Evolutionary conservation across 2,329 filamentous ascomycete species (phyloP).

Genomic region (Colletotrichum tanaceti): DNA sequence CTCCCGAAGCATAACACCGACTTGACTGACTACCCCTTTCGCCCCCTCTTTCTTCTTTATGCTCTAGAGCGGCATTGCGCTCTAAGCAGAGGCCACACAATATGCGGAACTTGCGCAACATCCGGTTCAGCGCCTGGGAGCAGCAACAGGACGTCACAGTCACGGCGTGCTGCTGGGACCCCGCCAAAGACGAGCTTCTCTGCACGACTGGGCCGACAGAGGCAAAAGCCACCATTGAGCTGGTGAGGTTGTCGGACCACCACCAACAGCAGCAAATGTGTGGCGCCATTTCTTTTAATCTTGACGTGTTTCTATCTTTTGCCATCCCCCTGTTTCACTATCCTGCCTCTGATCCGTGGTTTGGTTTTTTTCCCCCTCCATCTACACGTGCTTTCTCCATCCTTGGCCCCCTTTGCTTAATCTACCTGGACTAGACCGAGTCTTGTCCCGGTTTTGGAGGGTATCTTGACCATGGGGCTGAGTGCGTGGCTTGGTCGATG

Average conservation of each 20-base stretch:
- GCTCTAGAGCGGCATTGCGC: constrained; percentile 5
- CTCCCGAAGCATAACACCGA: constrained; percentile 12
- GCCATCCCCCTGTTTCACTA: not conserved
- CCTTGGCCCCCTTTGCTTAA: too few relatives aligned
- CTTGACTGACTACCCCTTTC: not conserved
- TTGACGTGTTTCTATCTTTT: not conserved
- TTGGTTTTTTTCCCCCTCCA: not conserved
- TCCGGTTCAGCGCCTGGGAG: constrained; percentile 75
- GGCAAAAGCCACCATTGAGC: constrained; percentile 77
- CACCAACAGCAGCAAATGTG: constrained; percentile 52
- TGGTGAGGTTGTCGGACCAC: constrained; percentile 66
- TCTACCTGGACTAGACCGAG: not conserved
- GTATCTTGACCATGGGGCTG: not conserved
- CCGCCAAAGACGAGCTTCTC: constrained; percentile 79
- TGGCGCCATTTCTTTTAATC: constrained; percentile 44
- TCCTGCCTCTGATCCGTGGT: not conserved
- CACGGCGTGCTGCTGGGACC: constrained; percentile 88
- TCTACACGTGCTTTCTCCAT: not conserved
- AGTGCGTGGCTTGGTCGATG: constrained; percentile 25
- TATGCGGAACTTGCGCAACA: constrained; percentile 91
- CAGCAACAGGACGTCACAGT: constrained; percentile 62
- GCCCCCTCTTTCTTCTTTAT: constrained; percentile 7
- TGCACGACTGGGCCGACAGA: constrained; percentile 85
- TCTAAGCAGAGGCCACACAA: constrained; percentile 12
- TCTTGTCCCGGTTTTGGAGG: not conserved